Conservation (phyloP, 441 rosid species). For the Gossypium gossypioides region DNA sequence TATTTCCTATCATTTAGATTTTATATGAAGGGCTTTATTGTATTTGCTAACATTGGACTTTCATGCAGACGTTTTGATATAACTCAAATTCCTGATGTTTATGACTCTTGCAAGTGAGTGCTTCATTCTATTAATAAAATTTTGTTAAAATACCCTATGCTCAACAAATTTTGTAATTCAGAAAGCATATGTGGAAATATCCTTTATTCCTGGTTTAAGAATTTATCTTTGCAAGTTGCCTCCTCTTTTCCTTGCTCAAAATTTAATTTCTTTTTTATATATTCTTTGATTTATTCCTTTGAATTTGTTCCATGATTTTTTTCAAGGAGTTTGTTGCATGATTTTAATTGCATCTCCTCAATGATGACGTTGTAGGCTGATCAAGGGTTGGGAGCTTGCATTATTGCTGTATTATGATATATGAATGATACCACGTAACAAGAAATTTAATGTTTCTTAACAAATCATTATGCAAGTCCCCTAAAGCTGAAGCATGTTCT, state of each 20-base stretch:
- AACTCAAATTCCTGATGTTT: constrained; percentile 98
- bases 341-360: neutral
- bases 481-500: neutral
- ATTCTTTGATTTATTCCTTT: neutral
- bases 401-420: neutral
- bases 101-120: constrained; percentile 99
- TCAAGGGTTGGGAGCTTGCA: neutral
- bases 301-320: neutral
- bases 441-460: neutral
- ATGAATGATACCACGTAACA: neutral
- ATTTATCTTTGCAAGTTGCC: neutral
- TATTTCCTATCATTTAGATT: constrained; percentile 6
- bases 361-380: neutral
- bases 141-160: neutral
- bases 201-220: neutral
- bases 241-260: neutral
- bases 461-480: neutral
- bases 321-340: neutral
- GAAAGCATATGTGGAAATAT: neutral
- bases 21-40: neutral
- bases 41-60: constrained; percentile 21
- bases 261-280: neutral
- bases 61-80: constrained; percentile 89
- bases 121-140: constrained; percentile 9
- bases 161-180: neutral